A percentile compares a stretch with the other conserved stretches of the same genome.
Conservation (phyloP, 257 asterid species). For the Apocynum venetum region DNA sequence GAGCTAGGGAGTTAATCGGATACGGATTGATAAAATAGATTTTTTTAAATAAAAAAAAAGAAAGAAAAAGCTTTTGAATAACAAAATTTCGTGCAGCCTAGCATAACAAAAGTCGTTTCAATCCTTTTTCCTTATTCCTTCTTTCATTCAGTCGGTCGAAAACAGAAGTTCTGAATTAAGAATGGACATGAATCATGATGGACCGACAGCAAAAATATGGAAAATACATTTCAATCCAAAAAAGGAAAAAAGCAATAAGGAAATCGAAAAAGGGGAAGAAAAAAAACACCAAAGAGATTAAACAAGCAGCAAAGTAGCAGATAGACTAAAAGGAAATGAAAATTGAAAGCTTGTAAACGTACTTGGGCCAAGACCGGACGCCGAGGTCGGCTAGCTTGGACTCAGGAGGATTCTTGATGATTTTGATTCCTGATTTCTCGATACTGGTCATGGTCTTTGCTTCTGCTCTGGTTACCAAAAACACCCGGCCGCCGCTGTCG, state of each 20-base stretch:
- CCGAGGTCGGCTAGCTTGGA: conserved; percentile 69
- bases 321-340: neutral
- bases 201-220: too few species aligned
- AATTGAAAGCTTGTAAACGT: neutral
- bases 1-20: neutral
- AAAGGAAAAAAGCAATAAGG: neutral
- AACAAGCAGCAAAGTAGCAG: neutral
- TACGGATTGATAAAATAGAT: neutral
- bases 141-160: neutral
- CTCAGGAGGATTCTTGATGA: conserved; percentile 63
- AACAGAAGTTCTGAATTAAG: too few species aligned
- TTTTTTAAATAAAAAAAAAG: neutral
- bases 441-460: conserved; percentile 19
- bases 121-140: neutral
- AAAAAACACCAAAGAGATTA: neutral
- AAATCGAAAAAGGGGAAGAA: neutral
- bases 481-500: neutral
- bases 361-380: conserved; percentile 91
- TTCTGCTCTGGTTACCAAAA: conserved; percentile 10
- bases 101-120: too few species aligned
- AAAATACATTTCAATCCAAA: too few species aligned
- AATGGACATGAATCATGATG: too few species aligned
- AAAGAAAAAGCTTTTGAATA: too few species aligned
- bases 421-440: conserved; percentile 62
- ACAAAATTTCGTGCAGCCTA: neutral